These are phyloP conservation scores for Irpex rosettiformis DNA, from an alignment of 1,284 basidiomycete genomes.

Conservation along the genomic window DNA sequence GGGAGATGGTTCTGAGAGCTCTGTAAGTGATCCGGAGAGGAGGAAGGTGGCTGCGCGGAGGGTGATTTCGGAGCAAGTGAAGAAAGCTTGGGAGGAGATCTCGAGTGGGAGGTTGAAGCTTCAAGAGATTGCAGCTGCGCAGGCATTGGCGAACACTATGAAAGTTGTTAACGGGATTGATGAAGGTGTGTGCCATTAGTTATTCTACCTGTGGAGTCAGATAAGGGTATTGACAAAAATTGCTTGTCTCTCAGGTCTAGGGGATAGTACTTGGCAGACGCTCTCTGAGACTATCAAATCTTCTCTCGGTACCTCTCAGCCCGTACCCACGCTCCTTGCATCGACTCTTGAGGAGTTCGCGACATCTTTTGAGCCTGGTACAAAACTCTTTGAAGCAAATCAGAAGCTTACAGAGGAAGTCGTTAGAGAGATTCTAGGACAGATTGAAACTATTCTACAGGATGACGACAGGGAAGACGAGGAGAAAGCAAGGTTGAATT, in stretches of 20 bases:
- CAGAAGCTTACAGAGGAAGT: constrained; percentile 25
- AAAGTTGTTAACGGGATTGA: constrained; percentile 39
- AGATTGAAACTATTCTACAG: constrained; percentile 27
- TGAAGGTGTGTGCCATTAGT: constrained; percentile 29
- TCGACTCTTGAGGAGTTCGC: constrained; percentile 41
- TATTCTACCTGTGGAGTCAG: constrained; percentile 32
- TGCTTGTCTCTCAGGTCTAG: constrained; percentile 32
- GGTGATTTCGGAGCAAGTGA: constrained; percentile 45
- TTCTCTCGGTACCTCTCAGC: constrained; percentile 11
- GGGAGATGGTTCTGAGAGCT: too few species aligned
- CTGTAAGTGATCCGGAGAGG: neutral
- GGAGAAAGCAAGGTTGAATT: constrained; percentile 15
- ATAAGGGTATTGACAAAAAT: constrained; percentile 38
- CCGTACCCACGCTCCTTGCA: constrained; percentile 34
- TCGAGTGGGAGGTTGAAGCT: constrained; percentile 40
- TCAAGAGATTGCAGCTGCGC: constrained; percentile 41
- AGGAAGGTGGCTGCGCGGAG: constrained; percentile 18
- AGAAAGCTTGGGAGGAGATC: constrained; percentile 48
- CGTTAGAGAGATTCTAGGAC: constrained; percentile 24
- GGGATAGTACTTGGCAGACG: constrained; percentile 43
- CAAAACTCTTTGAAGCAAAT: constrained; percentile 26
- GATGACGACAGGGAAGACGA: constrained; percentile 5
- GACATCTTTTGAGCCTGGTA: constrained; percentile 26
- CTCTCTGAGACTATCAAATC: constrained; percentile 29
- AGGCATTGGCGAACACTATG: constrained; percentile 42